Percentiles rank a stretch among this genome's conserved stretches.
Evolutionary conservation across 768 basidiomycete genomes (phyloP).

Genomic region (Solioccasus polychromus): DNA sequence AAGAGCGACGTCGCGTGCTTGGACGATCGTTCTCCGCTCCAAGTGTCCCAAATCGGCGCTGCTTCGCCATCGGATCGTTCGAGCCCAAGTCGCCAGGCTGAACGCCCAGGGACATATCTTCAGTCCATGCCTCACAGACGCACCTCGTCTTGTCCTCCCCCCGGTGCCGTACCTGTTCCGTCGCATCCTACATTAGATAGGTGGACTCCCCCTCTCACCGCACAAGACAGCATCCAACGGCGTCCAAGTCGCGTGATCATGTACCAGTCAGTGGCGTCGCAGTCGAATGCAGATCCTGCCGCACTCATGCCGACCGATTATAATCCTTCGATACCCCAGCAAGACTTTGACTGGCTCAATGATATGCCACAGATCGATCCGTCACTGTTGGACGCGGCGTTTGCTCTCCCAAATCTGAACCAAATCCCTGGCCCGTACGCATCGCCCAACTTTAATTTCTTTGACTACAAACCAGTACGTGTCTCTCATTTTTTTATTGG

Average conservation of each 20-base stretch:
- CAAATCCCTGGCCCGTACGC: slow-evolving; percentile 1
- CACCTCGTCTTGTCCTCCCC: slow-evolving; percentile 43
- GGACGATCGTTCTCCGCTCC: slow-evolving; percentile 12
- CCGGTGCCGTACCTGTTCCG: slow-evolving; percentile 31
- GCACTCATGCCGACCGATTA: background rate
- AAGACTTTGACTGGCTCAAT: slow-evolving; percentile 13
- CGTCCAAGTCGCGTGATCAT: slow-evolving; percentile 32
- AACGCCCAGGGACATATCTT: slow-evolving; percentile 26
- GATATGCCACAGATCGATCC: slow-evolving; percentile 8
- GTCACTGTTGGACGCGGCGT: background rate
- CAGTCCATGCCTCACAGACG: slow-evolving; percentile 27
- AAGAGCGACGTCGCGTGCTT: slow-evolving; percentile 9
- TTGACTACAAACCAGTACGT: slow-evolving; percentile 17
- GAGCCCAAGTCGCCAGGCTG: slow-evolving; percentile 7
- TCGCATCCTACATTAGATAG: slow-evolving; percentile 9
- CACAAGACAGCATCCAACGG: slow-evolving; percentile 34
- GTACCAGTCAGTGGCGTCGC: slow-evolving; percentile 32
- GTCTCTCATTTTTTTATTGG: background rate
- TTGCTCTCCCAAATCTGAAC: slow-evolving; percentile 3
- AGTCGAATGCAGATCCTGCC: slow-evolving; percentile 5
- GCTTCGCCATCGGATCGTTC: slow-evolving; percentile 1
- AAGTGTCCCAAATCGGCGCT: slow-evolving; percentile 6
- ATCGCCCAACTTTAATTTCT: slow-evolving; percentile 1
- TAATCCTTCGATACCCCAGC: background rate
- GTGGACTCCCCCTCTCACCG: slow-evolving; percentile 20